Evolutionary conservation across 345 rosid genomes (phyloP), one percentile per base, ranked within the genome.

Genomic region (Eucalyptus curtisii): DNA sequence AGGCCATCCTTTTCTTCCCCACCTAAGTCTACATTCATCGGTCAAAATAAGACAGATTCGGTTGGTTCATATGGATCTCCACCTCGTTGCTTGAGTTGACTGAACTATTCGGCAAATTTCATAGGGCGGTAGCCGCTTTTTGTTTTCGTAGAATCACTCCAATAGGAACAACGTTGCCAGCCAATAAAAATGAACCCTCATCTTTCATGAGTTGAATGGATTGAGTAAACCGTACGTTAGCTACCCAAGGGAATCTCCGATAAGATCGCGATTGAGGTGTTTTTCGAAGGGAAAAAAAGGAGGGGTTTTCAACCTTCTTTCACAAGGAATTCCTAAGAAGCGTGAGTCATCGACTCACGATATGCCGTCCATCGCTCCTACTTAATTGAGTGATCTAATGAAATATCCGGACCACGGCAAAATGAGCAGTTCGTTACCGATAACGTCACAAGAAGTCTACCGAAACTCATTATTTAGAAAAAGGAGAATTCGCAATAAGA

Each of bases 351-450:
- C 7, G 10, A 52, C 57, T 20, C 25, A 0, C 25, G 8, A 20
- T 25, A 52, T 10, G 10, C 10, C 57, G 7, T 10, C 5, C 10
- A 52, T 52, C 2, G 3, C 24, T 52, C 5, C 10, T 52, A 20
- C 10, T 52, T 20, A 52, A 52, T 52, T 52, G 25, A 20, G 25
- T 10, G 0, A 52, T 52, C 5, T 10, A 52, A 52, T 52, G 10
- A 52, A 52, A 52, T 52, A 5, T 20, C 0, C 1, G 0, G 10
- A 20, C 0, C 25, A 52, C 0, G 10, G 10, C 25, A 52, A 7
- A 1, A 52, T 1, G 25, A 52, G 2, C 10, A 8, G 1, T 52
- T 20, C 10, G 10, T 52, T 1, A 52, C 5, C 2, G 1, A 20
- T 52, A 52, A 52, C 10, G 0, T 52, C 24, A 1, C 4, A 3